These are phyloP conservation scores for Aspergillus piperis DNA, from an alignment of 2,329 filamentous ascomycete genomes.

Conservation along the genomic window DNA sequence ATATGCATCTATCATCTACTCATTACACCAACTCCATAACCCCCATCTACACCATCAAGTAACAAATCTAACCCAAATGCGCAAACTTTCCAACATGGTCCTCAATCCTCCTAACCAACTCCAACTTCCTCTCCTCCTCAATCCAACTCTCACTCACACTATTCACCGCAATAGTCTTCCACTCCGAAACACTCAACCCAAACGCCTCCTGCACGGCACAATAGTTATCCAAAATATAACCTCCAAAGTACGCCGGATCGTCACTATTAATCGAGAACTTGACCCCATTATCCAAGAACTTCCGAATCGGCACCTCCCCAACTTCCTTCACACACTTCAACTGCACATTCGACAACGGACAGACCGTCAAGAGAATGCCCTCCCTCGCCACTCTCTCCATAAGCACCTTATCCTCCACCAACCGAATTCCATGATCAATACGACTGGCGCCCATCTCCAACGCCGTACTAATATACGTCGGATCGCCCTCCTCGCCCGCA, in stretches of 20 bases:
- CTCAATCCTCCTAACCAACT: conserved; percentile 50
- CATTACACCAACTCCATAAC: neutral
- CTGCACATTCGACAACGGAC: conserved; percentile 71
- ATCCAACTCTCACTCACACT: conserved; percentile 72
- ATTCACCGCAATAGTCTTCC: conserved; percentile 63
- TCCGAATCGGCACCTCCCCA: conserved; percentile 61
- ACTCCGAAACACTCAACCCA: conserved; percentile 62
- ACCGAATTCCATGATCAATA: conserved; percentile 73
- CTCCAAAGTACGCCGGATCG: conserved; percentile 74
- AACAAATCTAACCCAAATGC: conserved; percentile 3
- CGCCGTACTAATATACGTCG: conserved; percentile 65
- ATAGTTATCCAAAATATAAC: conserved; percentile 74
- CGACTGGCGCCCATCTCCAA: conserved; percentile 65
- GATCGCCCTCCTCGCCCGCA: conserved; percentile 73
- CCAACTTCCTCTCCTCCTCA: conserved; percentile 60
- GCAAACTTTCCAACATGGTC: conserved; percentile 31
- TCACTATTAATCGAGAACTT: conserved; percentile 73
- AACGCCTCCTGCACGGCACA: conserved; percentile 74
- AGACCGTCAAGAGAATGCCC: conserved; percentile 67
- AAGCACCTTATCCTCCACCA: conserved; percentile 61
- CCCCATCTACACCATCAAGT: neutral
- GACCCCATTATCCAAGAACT: conserved; percentile 64
- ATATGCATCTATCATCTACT: conserved; percentile 1
- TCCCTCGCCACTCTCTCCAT: conserved; percentile 60
- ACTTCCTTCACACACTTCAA: conserved; percentile 58